These are phyloP conservation scores for Gamsiella multidivaricata DNA, from an alignment of 192 early-diverging fungal genomes.

Conservation along the genomic window DNA sequence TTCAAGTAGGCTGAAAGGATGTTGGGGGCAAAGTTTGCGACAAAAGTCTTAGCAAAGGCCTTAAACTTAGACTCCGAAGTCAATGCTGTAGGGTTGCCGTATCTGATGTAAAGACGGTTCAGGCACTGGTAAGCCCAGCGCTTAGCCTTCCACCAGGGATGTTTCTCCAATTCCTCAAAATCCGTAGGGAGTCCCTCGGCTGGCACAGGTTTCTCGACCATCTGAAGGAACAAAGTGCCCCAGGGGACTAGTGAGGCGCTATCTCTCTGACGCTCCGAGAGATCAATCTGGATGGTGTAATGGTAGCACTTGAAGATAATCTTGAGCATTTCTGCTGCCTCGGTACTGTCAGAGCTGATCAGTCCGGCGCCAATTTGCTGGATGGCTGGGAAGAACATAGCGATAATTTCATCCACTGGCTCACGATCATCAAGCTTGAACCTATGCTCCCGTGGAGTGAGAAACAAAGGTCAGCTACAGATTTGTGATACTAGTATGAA, in stretches of 20 bases:
- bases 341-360: conserved; percentile 66
- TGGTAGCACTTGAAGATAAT: conserved; percentile 86
- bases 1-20: conserved; percentile 85
- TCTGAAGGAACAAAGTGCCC: conserved; percentile 88
- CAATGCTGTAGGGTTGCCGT: conserved; percentile 75
- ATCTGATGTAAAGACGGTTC: conserved; percentile 81
- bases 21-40: conserved; percentile 88
- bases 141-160: conserved; percentile 93
- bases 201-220: conserved; percentile 77
- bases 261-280: conserved; percentile 71
- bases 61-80: conserved; percentile 60
- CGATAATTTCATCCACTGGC: conserved; percentile 77
- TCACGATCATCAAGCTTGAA: conserved; percentile 75
- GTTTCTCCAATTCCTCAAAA: conserved; percentile 79
- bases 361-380: conserved; percentile 81
- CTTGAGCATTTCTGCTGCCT: conserved; percentile 89
- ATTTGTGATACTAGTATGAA: not conserved
- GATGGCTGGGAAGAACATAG: conserved; percentile 80
- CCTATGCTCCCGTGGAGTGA: conserved; percentile 6
- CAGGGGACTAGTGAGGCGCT: conserved; percentile 82
- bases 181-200: conserved; percentile 66
- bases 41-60: conserved; percentile 85
- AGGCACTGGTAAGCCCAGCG: conserved; percentile 94
- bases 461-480: not conserved
- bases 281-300: conserved; percentile 72